Percentiles rank a stretch among this genome's conserved stretches.
Evolutionary conservation across 306 rosid genomes (phyloP).

Genomic region (Trifolium subterraneum): DNA sequence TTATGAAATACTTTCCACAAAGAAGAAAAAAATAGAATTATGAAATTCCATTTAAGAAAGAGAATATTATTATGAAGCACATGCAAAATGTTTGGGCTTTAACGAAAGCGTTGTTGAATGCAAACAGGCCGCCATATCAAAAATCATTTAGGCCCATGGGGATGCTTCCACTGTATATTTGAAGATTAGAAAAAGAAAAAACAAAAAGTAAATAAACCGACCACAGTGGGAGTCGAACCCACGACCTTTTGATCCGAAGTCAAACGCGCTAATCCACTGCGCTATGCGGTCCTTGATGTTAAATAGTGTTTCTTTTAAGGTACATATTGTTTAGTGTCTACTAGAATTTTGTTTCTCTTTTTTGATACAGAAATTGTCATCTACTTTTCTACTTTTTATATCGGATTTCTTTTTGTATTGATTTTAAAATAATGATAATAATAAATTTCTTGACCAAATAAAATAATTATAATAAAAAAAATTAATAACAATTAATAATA

Average conservation of each 20-base stretch:
- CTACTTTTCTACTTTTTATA: neutral
- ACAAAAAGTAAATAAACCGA: neutral
- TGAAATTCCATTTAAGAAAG: neutral
- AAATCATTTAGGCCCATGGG: neutral
- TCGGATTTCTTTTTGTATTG: too few species aligned
- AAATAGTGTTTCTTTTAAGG: fast-evolving
- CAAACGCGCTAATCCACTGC: conserved; percentile 76
- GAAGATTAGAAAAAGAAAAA: too few species aligned
- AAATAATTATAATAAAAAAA: too few species aligned
- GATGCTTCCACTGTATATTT: too few species aligned
- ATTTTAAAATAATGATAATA: too few species aligned
- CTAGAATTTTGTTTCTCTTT: too few species aligned
- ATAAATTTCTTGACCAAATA: too few species aligned
- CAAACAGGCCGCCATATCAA: neutral
- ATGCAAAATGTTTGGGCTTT: too few species aligned
- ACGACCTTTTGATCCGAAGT: conserved; percentile 71
- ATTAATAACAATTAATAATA: too few species aligned
- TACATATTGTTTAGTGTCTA: neutral
- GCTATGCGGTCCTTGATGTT: conserved; percentile 46
- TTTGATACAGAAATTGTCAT: neutral
- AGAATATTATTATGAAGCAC: neutral
- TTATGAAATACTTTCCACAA: too few species aligned
- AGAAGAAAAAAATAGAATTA: too few species aligned
- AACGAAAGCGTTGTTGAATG: neutral
- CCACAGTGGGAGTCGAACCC: conserved; percentile 61